Conservation (phyloP, 495 filamentous ascomycete species). For the Neurospora sp. region DNA sequence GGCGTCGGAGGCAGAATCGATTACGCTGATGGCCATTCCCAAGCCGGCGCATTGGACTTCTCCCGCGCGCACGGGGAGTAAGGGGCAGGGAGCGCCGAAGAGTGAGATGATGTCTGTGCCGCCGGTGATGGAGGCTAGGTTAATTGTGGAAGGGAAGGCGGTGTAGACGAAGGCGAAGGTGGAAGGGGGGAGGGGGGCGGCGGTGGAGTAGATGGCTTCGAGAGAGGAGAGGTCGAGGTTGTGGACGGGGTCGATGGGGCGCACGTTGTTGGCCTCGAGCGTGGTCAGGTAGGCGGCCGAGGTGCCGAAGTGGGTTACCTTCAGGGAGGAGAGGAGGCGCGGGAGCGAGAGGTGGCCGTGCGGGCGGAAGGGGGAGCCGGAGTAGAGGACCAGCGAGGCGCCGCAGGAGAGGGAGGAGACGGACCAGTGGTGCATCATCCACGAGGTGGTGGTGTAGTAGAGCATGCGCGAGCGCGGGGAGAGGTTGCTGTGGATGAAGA, state of each 20-base stretch:
- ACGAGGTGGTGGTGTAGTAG: slow-evolving; percentile 80
- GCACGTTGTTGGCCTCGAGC: slow-evolving; percentile 69
- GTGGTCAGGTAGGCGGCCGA: slow-evolving; percentile 87
- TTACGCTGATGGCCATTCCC: slow-evolving; percentile 80
- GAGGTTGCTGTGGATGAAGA: slow-evolving; percentile 73
- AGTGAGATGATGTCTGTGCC: slow-evolving; percentile 92
- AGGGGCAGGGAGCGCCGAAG: slow-evolving; percentile 77
- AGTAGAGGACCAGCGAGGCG: slow-evolving; percentile 74
- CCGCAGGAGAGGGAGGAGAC: slow-evolving; percentile 73
- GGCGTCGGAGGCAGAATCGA: slow-evolving; percentile 47
- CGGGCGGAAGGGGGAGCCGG: slow-evolving; percentile 73
- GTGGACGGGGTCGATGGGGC: slow-evolving; percentile 43
- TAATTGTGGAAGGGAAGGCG: slow-evolving; percentile 63
- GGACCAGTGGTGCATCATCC: slow-evolving; percentile 99
- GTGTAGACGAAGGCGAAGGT: slow-evolving; percentile 85
- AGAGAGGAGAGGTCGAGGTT: slow-evolving; percentile 46
- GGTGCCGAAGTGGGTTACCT: slow-evolving; percentile 85
- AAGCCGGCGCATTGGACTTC: slow-evolving; percentile 87
- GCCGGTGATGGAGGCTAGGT: slow-evolving; percentile 77
- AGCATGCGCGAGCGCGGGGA: slow-evolving; percentile 40
- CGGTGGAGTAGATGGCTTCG: slow-evolving; percentile 84
- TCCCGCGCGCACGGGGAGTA: slow-evolving; percentile 76
- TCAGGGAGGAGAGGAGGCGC: slow-evolving; percentile 28
- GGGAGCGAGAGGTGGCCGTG: slow-evolving; percentile 34
- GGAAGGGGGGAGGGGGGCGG: slow-evolving; percentile 80